phyloP scores from a whole-genome alignment of 2,329 filamentous ascomycete genomes.

The Botryotinia convoluta region DNA sequence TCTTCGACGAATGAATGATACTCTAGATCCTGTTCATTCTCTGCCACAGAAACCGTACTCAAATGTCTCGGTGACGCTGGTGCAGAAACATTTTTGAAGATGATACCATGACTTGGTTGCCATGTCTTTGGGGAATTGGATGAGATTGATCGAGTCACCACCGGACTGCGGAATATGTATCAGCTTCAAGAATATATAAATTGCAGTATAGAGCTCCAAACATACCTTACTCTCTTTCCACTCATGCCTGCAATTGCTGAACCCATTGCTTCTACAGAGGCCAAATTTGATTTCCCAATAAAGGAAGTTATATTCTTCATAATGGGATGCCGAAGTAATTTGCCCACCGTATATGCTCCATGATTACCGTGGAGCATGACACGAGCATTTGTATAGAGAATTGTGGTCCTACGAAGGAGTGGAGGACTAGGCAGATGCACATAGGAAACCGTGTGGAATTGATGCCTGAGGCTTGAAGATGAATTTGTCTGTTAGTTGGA shows the following conservation, averaged over 20 bases:
- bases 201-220: neutral
- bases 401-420: constrained; percentile 14
- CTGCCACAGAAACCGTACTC: constrained; percentile 26
- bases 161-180: neutral
- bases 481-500: neutral
- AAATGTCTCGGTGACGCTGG: constrained; percentile 23
- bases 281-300: constrained; percentile 24
- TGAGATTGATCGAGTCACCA: constrained; percentile 14
- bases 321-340: constrained; percentile 31
- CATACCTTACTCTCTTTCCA: constrained; percentile 29
- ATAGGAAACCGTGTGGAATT: neutral
- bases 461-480: constrained; percentile 15
- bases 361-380: constrained; percentile 39
- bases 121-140: constrained; percentile 36
- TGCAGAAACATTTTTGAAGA: constrained; percentile 36
- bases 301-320: constrained; percentile 28
- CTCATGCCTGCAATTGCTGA: constrained; percentile 22
- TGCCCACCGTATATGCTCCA: constrained; percentile 39
- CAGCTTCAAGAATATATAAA: neutral
- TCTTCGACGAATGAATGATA: constrained; percentile 29
- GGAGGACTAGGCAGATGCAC: neutral
- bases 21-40: constrained; percentile 25
- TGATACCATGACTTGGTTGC: constrained; percentile 42
- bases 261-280: constrained; percentile 26
- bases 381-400: constrained; percentile 5